Base-by-base conservation (phyloP, 495 filamentous ascomycete genomes). In the Jackrogersella multiformis region DNA sequence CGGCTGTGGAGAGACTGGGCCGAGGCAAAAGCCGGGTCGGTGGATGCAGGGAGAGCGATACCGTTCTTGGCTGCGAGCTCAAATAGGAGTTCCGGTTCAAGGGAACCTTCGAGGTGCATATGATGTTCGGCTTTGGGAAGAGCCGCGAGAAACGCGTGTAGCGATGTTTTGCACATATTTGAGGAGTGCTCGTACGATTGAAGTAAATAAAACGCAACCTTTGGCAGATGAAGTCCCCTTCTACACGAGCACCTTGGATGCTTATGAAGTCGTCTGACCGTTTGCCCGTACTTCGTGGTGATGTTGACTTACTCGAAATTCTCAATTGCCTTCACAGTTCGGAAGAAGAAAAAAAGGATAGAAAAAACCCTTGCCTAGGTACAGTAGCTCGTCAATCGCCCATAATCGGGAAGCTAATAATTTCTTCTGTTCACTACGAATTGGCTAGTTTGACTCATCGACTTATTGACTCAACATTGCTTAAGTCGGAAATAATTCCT, bases 51-150 rank as follows among this genome's bases (percentile, higher is more conserved):
- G 13, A 93, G 82, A 2, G 78, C 20, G 51, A 93, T 82, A 13
- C 76, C 73, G 78, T 93, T 91, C 61, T 81, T 83, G 10, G 74
- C 70, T 1, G 90, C 88, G 30, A 94, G 86, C 16, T 78, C 58
- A 80, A 93, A 93, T 65, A 92, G 87, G 16, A 91, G 79, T 39
- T 81, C 74, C 12, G 90, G 88, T 20, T 85, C 85, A 20, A 93
- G 80, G 15, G 88, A 86, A 49, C 90, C 90, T 72, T 92, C 90
- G 4, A 93, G 80, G 68, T 93, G 91, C 53, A 93, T 84, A 73
- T 95, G 90, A 73, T 92, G 91, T 66, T 93, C 91, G 76, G 85
- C 89, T 81, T 92, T 93, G 36, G 91, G 91, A 23, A 93, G 85
- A 20, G 82, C 81, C 35, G 79, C 75, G 32, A 94, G 85, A 70